phyloP scores from a whole-genome alignment of 202 grass and related monocot genomes.

The Thinopyrum obtusiflorum region DNA sequence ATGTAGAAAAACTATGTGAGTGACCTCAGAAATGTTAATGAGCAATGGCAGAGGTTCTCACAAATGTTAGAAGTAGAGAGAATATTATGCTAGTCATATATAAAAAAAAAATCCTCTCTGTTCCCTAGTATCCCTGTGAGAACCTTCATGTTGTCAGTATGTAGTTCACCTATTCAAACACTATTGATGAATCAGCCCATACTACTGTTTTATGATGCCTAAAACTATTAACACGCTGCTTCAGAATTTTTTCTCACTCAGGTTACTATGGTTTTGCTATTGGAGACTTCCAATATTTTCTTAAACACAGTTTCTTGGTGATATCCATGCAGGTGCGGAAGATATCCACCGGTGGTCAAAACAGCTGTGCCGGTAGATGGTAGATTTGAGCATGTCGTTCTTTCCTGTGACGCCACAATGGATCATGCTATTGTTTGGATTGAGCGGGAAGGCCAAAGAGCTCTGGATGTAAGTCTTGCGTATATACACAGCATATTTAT shows the following conservation, averaged over 20 bases:
- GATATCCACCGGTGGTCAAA: conserved; percentile 78
- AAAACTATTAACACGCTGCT: neutral
- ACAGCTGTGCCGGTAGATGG: conserved; percentile 85
- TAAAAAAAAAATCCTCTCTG: neutral
- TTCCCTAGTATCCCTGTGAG: neutral
- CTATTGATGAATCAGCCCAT: neutral
- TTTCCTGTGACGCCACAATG: conserved; percentile 85
- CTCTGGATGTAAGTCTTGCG: conserved; percentile 64
- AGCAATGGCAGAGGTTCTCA: neutral
- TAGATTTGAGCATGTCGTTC: conserved; percentile 86
- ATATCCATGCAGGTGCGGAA: conserved; percentile 56
- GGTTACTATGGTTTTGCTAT: neutral
- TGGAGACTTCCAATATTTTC: neutral
- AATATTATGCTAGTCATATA: neutral
- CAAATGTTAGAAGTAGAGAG: neutral
- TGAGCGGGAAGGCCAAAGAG: conserved; percentile 69
- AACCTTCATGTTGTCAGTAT: neutral
- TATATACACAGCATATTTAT: neutral
- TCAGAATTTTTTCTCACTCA: neutral
- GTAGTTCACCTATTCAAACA: neutral
- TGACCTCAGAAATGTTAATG: neutral
- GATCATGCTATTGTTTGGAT: conserved; percentile 88
- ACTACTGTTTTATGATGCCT: neutral
- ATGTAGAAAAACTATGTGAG: neutral
- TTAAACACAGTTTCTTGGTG: neutral